phyloP scores from a whole-genome alignment of 176 grass and related monocot genomes.

The Cenchrus purpureus region DNA sequence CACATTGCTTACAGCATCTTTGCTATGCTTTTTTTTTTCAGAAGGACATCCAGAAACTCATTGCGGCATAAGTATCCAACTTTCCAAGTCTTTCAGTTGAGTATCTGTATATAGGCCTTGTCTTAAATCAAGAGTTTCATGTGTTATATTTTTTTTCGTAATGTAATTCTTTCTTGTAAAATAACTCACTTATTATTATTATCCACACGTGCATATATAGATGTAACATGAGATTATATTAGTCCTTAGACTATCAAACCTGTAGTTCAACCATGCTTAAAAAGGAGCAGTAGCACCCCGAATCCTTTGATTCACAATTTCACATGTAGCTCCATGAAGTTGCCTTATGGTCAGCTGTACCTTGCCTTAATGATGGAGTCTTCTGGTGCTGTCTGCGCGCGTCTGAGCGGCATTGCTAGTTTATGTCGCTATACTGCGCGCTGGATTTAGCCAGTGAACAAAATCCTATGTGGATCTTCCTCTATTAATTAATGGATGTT shows the following conservation, averaged over 20 bases:
- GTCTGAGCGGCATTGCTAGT: not conserved
- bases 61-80: slow-evolving; percentile 51
- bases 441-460: not conserved
- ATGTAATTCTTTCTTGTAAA: slow-evolving; percentile 32
- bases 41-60: slow-evolving; percentile 93
- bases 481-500: slow-evolving; percentile 12
- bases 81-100: slow-evolving; percentile 36
- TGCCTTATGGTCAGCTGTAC: not conserved
- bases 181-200: slow-evolving; percentile 15
- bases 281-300: not conserved
- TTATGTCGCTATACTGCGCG: not conserved
- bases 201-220: slow-evolving; percentile 10
- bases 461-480: not conserved
- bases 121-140: slow-evolving; percentile 30
- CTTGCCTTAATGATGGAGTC: not conserved
- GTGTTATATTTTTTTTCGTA: not conserved
- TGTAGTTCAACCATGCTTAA: not conserved
- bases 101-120: slow-evolving; percentile 32
- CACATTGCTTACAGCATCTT: slow-evolving; percentile 1
- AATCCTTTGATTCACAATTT: not conserved
- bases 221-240: slow-evolving; percentile 30
- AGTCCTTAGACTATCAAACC: slow-evolving; percentile 5
- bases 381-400: not conserved
- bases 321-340: not conserved
- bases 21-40: slow-evolving; percentile 49